Percentiles rank a stretch among this genome's conserved stretches.
Evolutionary conservation across 305 asterid genomes (phyloP).

Genomic region (Andrographis paniculata): DNA sequence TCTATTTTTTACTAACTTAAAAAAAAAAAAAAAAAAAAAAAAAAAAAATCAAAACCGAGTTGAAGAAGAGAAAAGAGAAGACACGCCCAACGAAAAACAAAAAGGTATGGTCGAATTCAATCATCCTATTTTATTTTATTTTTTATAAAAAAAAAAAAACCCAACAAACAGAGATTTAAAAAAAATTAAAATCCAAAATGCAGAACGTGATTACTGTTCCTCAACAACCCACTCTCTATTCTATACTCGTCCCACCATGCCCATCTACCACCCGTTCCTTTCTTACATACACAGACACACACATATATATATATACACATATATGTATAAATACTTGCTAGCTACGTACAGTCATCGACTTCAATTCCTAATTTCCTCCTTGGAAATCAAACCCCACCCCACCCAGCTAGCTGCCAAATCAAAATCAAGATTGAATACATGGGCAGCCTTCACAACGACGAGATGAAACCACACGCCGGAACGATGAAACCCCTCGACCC

Average conservation of each 20-base stretch:
- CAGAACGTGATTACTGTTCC: slow-evolving; percentile 15
- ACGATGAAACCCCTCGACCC: slow-evolving; percentile 53
- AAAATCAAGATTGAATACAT: slow-evolving; percentile 1
- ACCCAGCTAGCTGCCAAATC: background rate
- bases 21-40: no score
- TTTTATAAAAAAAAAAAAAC: no score
- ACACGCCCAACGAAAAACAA: no score
- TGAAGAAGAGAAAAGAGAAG: no score
- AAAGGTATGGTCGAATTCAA: no score
- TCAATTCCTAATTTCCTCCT: no score
- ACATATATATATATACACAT: slow-evolving; percentile 14
- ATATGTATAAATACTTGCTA: background rate
- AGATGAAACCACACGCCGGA: slow-evolving; percentile 27
- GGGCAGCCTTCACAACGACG: slow-evolving; percentile 33
- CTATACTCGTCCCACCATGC: slow-evolving; percentile 10
- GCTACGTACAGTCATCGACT: background rate
- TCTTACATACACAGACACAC: slow-evolving; percentile 1
- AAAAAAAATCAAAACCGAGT: no score
- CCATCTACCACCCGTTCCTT: slow-evolving; percentile 29
- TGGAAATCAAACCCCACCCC: no score
- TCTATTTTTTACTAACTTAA: no score
- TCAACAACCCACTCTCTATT: slow-evolving; percentile 33
- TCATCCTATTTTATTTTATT: no score
- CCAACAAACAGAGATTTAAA: no score
- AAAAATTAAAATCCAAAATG: background rate